Evolutionary conservation across 139 green algal species (phyloP), one percentile per base, ranked within the genome.

Genomic region (Closterium sp.): DNA sequence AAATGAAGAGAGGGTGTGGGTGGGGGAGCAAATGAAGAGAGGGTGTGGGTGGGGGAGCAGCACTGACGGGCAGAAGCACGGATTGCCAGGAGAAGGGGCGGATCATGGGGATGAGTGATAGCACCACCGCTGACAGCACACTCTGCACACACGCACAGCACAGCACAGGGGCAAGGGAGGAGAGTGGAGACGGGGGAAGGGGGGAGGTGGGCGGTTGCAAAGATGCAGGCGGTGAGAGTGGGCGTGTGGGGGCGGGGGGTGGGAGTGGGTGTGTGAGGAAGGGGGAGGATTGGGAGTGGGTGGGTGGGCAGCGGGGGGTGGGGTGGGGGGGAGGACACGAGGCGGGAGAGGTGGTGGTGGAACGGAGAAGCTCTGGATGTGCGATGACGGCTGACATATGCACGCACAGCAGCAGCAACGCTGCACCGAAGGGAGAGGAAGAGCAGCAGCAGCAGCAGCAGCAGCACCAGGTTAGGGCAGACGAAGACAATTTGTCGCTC

Each of bases 401-500:
- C 32, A n/a, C 32, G 3, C 2, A 3, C 32, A 38, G 32, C 32
- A 38, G 32, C 32, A n/a, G n/a, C n/a, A n/a, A n/a, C n/a, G n/a
- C n/a, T n/a, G n/a, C n/a, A n/a, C n/a, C n/a, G n/a, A n/a, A n/a
- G n/a, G n/a, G n/a, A 5, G 9, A 34, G 9, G 9, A 19, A 19
- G 31, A n/a, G n/a, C n/a, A n/a, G n/a, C n/a, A n/a, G n/a, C n/a
- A n/a, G n/a, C n/a, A 9, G n/a, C 17, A 89, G 86, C 22, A 22
- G 42, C 10, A 5, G 86, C 22, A 89, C 95, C 19, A 98, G 92
- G 94, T 98, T 97, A 45, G 97, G 97, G 94, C 96, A 98, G 93
- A 99, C 98, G 31, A 99, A 93, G 28, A 98, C 97, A 34, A 98
- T 93, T 94, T 98, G 97, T 90, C 95, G 95, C 96, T 99, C 97